Percentiles rank a stretch among this genome's conserved stretches.
These are phyloP conservation scores for Herpetomonas samuelpessoai DNA, from an alignment of 208 protist species.

Conservation along the genomic window DNA sequence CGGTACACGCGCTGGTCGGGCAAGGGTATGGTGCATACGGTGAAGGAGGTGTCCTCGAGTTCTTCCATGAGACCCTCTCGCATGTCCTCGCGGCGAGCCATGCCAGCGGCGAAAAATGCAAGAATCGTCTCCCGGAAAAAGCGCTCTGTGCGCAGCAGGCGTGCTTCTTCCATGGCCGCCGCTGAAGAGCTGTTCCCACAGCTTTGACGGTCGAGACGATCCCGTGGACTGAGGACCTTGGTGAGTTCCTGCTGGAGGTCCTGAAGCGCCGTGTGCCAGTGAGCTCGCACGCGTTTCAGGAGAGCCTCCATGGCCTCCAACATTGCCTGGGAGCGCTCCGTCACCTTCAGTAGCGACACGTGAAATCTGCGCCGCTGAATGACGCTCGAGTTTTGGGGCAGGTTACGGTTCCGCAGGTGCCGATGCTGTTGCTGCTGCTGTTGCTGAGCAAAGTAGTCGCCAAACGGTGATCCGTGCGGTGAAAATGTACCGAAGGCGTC, in stretches of 20 bases:
- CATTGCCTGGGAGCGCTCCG: conserved; percentile 19
- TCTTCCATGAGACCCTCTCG: conserved; percentile 50
- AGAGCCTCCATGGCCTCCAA: conserved; percentile 31
- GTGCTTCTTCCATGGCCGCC: background rate
- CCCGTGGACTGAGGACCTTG: background rate
- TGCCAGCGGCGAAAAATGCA: background rate
- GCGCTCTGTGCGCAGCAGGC: background rate
- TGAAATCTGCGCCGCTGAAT: conserved; percentile 31
- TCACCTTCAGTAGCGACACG: conserved; percentile 17
- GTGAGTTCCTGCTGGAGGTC: conserved; percentile 6
- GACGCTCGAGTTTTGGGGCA: conserved; percentile 23
- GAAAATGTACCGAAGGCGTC: too few relatives aligned
- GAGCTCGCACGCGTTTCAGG: conserved; percentile 5
- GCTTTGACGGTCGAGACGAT: background rate
- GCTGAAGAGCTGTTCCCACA: too few relatives aligned
- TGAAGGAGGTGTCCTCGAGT: conserved; percentile 42
- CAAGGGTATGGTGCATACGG: conserved; percentile 49
- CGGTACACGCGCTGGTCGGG: conserved; percentile 74
- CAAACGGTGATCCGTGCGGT: too few relatives aligned
- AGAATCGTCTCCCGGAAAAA: background rate
- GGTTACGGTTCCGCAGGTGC: background rate
- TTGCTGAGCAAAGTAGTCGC: background rate
- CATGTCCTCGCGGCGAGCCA: conserved; percentile 43
- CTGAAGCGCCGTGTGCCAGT: conserved; percentile 8
- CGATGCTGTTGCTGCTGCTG: conserved; percentile 1